Percentiles rank a stretch among this genome's conserved stretches.
Evolutionary conservation across 2,329 filamentous ascomycete species (phyloP).

Genomic region (Xylaria sp.): DNA sequence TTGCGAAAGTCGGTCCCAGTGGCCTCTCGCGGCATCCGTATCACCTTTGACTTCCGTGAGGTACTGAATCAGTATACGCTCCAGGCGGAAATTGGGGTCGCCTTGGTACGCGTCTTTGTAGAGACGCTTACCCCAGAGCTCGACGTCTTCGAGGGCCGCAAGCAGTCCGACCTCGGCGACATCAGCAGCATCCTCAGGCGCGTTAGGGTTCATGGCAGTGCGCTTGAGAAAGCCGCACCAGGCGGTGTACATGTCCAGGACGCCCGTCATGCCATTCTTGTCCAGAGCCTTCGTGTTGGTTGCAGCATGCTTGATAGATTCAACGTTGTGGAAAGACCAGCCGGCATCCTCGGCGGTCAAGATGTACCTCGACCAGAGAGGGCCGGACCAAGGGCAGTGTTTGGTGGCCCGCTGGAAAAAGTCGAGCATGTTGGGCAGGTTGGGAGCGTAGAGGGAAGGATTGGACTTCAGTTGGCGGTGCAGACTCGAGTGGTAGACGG

Average conservation of each 20-base stretch:
- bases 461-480: slow-evolving; percentile 55
- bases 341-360: slow-evolving; percentile 83
- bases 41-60: slow-evolving; percentile 85
- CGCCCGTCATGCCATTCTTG: slow-evolving; percentile 84
- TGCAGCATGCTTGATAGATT: slow-evolving; percentile 90
- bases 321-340: slow-evolving; percentile 81
- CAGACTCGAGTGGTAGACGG: slow-evolving; percentile 75
- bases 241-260: slow-evolving; percentile 89
- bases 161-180: slow-evolving; percentile 90
- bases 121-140: slow-evolving; percentile 78
- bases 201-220: slow-evolving; percentile 78
- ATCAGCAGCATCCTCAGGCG: slow-evolving; percentile 84
- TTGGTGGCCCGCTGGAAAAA: slow-evolving; percentile 83
- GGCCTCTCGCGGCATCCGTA: slow-evolving; percentile 77
- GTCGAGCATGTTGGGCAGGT: slow-evolving; percentile 68
- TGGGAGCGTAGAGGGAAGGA: slow-evolving; percentile 52
- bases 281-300: slow-evolving; percentile 88
- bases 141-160: slow-evolving; percentile 86
- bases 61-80: slow-evolving; percentile 92
- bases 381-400: slow-evolving; percentile 93
- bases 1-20: slow-evolving; percentile 77
- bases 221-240: slow-evolving; percentile 96
- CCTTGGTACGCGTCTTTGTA: slow-evolving; percentile 81
- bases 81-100: slow-evolving; percentile 89
- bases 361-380: slow-evolving; percentile 90